These are phyloP conservation scores for Anthracocystis setariae DNA, from an alignment of 1,284 basidiomycete genomes.

Conservation along the genomic window DNA sequence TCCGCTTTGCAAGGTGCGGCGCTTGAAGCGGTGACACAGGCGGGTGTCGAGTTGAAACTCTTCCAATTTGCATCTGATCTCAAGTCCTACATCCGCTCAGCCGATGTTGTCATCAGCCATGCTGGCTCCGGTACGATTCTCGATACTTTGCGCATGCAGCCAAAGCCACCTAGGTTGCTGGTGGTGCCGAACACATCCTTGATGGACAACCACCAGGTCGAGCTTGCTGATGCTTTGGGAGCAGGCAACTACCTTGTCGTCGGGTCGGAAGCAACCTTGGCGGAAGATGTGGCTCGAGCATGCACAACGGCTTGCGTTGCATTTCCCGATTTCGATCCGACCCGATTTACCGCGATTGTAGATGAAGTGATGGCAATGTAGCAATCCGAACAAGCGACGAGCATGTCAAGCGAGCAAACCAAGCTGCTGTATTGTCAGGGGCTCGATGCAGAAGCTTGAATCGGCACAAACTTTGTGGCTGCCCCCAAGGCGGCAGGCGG, in stretches of 20 bases:
- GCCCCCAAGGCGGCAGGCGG: neutral
- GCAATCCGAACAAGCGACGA: too few relatives aligned
- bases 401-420: too few relatives aligned
- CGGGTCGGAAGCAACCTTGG: constrained; percentile 27
- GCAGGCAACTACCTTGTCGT: constrained; percentile 25
- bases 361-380: constrained; percentile 29
- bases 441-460: constrained; percentile 15
- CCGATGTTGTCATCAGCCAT: constrained; percentile 87
- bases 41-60: constrained; percentile 39
- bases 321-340: constrained; percentile 44
- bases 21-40: constrained; percentile 23
- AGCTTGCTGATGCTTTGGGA: constrained; percentile 79
- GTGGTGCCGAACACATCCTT: constrained; percentile 88
- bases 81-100: constrained; percentile 71
- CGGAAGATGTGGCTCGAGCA: constrained; percentile 26
- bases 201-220: constrained; percentile 92
- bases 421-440: too few relatives aligned
- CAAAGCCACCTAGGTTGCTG: constrained; percentile 75
- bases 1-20: constrained; percentile 18
- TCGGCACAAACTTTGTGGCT: too few relatives aligned
- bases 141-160: constrained; percentile 77
- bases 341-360: constrained; percentile 33
- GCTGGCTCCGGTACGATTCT: constrained; percentile 95
- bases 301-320: neutral
- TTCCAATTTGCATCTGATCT: constrained; percentile 51